Conservation (phyloP, 2,329 filamentous ascomycete genomes). For the Colletotrichum higginsianum region DNA sequence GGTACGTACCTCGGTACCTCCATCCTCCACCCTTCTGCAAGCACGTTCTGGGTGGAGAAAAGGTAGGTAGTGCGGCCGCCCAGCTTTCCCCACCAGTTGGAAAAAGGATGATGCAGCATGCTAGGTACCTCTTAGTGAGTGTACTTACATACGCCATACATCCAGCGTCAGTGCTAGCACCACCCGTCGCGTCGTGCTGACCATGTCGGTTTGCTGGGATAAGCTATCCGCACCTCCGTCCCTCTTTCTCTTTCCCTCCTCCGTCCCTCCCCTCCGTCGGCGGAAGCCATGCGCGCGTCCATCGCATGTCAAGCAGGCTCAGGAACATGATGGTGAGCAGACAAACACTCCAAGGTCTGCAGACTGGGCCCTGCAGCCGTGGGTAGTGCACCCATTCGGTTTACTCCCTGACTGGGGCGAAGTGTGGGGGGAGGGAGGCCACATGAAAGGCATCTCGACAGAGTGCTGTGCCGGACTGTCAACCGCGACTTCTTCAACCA, state of each 20-base stretch:
- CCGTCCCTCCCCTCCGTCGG: conserved; percentile 6
- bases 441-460: background rate
- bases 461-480: background rate
- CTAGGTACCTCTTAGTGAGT: background rate
- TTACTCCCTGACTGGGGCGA: background rate
- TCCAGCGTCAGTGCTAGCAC: conserved; percentile 1
- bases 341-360: background rate
- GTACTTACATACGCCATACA: background rate
- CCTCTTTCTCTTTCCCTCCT: background rate
- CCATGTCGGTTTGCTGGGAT: conserved; percentile 27
- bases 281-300: conserved; percentile 6
- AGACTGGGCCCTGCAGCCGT: background rate
- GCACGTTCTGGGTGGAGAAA: conserved; percentile 33
- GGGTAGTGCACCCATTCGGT: background rate
- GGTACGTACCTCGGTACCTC: background rate
- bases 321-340: background rate
- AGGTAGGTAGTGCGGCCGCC: conserved; percentile 17
- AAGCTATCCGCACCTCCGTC: conserved; percentile 26
- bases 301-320: conserved; percentile 9
- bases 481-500: background rate
- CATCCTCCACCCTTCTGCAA: background rate
- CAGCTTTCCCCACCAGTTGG: conserved; percentile 24
- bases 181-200: conserved; percentile 21
- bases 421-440: conserved; percentile 9
- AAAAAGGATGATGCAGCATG: conserved; percentile 15